phyloP scores from a whole-genome alignment of 345 rosid species.

The Hibiscus tridactylites region DNA sequence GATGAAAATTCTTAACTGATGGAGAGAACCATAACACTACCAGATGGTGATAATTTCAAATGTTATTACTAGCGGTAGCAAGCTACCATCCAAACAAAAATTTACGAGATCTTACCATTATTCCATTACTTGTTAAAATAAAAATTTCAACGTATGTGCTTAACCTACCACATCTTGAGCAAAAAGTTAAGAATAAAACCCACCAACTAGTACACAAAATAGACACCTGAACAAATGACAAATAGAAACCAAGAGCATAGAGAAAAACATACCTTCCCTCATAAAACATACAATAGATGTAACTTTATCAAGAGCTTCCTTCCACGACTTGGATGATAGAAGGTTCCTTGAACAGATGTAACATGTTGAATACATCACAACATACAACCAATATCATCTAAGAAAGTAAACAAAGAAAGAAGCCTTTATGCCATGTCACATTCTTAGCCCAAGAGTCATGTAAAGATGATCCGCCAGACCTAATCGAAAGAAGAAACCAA shows the following conservation, averaged over 20 bases:
- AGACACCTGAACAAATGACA: not conserved
- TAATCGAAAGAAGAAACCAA: slow-evolving; percentile 19
- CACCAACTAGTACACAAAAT: not conserved
- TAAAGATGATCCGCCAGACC: slow-evolving; percentile 76
- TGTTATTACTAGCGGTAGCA: too few relatives aligned
- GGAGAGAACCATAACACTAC: too few relatives aligned
- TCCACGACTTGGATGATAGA: slow-evolving; percentile 71
- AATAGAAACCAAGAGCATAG: not conserved
- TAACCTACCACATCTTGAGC: not conserved
- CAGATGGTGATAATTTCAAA: too few relatives aligned
- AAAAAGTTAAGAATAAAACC: not conserved
- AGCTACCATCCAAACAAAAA: too few relatives aligned
- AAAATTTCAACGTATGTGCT: not conserved
- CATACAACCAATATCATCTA: not conserved
- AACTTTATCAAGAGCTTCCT: slow-evolving; percentile 74
- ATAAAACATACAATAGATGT: slow-evolving; percentile 34
- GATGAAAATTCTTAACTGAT: too few relatives aligned
- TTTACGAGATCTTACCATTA: too few relatives aligned
- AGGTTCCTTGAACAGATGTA: slow-evolving; percentile 55
- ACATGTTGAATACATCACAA: slow-evolving; percentile 8
- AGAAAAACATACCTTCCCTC: slow-evolving; percentile 63
- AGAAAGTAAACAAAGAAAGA: slow-evolving; percentile 2
- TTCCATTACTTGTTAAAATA: too few relatives aligned
- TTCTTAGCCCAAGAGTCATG: slow-evolving; percentile 69
- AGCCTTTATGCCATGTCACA: slow-evolving; percentile 87